A percentile compares a stretch with the other conserved stretches of the same genome.
Conservation (phyloP, 1,139 yeast genomes). For the Yamadazyma spencermartinsiae region DNA sequence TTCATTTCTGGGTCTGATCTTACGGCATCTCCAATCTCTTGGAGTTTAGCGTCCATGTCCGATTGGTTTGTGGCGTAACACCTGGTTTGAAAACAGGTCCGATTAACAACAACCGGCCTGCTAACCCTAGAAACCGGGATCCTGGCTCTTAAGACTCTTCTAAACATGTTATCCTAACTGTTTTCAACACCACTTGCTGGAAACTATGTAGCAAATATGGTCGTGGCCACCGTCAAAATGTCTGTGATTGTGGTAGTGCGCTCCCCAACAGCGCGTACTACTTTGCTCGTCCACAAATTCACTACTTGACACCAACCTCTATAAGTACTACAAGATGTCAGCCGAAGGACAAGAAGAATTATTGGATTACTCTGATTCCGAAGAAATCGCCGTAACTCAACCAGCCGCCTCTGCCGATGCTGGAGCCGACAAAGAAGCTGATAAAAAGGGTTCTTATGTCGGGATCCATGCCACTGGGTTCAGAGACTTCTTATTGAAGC, state of each 20-base stretch:
- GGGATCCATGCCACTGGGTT: constrained; percentile 98
- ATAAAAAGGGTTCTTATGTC: constrained; percentile 95
- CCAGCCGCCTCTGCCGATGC: constrained; percentile 51
- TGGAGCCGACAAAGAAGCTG: constrained; percentile 52
- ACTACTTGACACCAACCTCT: neutral
- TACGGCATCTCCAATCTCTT: constrained; percentile 21
- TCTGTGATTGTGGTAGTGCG: neutral
- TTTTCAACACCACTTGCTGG: too few species aligned
- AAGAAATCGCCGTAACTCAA: constrained; percentile 83
- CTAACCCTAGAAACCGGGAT: too few species aligned
- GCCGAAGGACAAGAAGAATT: constrained; percentile 99
- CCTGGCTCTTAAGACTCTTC: too few species aligned
- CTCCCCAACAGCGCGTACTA: too few species aligned
- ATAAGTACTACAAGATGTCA: constrained; percentile 44
- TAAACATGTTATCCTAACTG: too few species aligned
- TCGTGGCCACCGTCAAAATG: too few species aligned
- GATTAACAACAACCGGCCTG: neutral
- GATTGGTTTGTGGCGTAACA: constrained; percentile 10
- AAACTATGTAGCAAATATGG: too few species aligned
- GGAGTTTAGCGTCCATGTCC: constrained; percentile 19
- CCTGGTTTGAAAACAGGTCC: constrained; percentile 1
- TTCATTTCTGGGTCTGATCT: constrained; percentile 30
- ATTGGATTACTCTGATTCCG: constrained; percentile 97
- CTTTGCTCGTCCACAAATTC: too few species aligned
- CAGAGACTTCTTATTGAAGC: constrained; percentile 95